These are phyloP conservation scores for Endotrypanum monterogeii DNA, from an alignment of 208 protist genomes.

Conservation along the genomic window DNA sequence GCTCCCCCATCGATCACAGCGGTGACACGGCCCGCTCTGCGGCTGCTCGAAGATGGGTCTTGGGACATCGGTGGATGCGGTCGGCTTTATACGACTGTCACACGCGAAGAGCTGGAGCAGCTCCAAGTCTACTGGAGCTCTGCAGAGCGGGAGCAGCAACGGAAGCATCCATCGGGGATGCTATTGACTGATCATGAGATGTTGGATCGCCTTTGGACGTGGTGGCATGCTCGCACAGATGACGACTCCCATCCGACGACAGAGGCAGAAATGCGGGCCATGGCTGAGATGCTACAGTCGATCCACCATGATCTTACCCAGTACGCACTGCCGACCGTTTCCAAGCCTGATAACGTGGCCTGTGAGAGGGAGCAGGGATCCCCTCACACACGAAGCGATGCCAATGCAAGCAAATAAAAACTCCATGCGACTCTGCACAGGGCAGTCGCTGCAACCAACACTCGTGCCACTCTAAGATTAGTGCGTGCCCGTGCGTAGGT, in stretches of 20 bases:
- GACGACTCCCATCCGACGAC: neutral
- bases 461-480: neutral
- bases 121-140: conserved; percentile 15
- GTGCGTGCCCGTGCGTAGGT: neutral
- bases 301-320: neutral
- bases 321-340: neutral
- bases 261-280: neutral
- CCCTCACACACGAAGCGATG: neutral
- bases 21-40: conserved; percentile 21
- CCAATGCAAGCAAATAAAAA: neutral
- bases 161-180: neutral
- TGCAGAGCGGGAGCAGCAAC: conserved; percentile 20
- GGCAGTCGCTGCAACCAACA: neutral
- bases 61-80: conserved; percentile 28
- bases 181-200: conserved; percentile 19
- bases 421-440: neutral
- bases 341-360: neutral
- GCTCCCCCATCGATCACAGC: neutral
- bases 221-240: conserved; percentile 17
- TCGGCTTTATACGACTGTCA: conserved; percentile 24
- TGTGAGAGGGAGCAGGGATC: neutral
- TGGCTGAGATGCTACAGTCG: conserved; percentile 18
- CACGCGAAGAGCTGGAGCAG: conserved; percentile 26
- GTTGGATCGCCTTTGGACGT: conserved; percentile 29
- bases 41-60: conserved; percentile 27